Base-by-base conservation (phyloP, 2,329 filamentous ascomycete species). In the Pseudogymnoascus destructans region DNA sequence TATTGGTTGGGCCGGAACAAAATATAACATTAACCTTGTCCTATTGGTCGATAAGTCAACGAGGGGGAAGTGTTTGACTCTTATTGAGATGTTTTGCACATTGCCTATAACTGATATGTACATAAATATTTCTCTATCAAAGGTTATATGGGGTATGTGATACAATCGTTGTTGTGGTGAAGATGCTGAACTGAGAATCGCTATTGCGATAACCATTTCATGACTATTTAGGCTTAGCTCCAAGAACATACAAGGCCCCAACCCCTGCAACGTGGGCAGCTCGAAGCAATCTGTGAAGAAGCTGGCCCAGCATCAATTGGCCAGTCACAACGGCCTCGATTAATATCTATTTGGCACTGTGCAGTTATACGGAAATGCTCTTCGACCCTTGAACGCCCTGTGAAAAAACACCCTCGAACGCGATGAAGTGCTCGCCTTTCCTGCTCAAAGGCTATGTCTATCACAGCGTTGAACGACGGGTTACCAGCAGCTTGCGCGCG, bases 341-440 rank as follows among this genome's bases (percentile, higher is more conserved):
- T 52, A 17, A 52, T 30, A 52, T 30, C 2, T 17, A 17, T 52
- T 17, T 52, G 19, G 42, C 25, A 25, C 8, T 52, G n/a, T 30
- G 15, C 9, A 30, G 4, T 4, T 30, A 11, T 52, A 30, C 2
- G 10, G 46, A 30, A 3, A 52, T 52, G 46, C n/a, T 19, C 15
- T 19, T 30, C 15, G 25, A 52, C n/a, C 25, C 46, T 30, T 52
- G 46, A 52, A 30, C 4, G n/a, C 7, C 15, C 46, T 17, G 46
- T 10, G 15, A 30, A 52, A 30, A 52, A 17, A 11, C 19, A 30
- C n/a, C 46, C 25, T 30, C 10, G n/a, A 52, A 30, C 25, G 46
- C 46, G 46, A 56, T 56, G 54, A 56, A 56, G 54, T 56, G 32
- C 30, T 35, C 17, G 35, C 19, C 30, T 36, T 56, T 38, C 32